Percentiles rank a stretch among this genome's conserved stretches.
Conservation (phyloP, 352 stramenopile species). For the Phytophthora crassamura region DNA sequence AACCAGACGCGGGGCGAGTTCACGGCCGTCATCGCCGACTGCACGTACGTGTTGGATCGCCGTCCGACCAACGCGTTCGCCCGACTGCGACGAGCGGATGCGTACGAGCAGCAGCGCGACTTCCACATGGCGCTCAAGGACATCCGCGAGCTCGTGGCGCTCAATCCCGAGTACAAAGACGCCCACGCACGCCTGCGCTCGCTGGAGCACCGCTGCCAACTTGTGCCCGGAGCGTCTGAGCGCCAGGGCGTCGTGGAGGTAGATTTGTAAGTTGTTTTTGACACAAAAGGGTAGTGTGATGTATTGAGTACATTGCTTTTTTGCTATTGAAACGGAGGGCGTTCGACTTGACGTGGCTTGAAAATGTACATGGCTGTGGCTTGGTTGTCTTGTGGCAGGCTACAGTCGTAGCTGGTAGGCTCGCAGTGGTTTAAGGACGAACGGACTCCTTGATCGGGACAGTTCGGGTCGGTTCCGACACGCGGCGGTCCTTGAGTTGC, state of each 20-base stretch:
- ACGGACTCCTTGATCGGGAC: constrained; percentile 13
- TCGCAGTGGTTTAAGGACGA: constrained; percentile 4
- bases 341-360: constrained; percentile 6
- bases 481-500: constrained; percentile 11
- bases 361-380: not conserved
- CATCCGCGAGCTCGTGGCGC: constrained; percentile 58
- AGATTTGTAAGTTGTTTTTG: constrained; percentile 22
- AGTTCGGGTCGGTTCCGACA: constrained; percentile 15
- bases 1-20: constrained; percentile 65
- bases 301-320: constrained; percentile 35
- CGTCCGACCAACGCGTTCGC: constrained; percentile 63
- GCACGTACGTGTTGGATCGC: constrained; percentile 56
- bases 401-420: too few species aligned
- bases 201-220: constrained; percentile 51
- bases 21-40: constrained; percentile 56
- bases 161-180: constrained; percentile 65
- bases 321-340: constrained; percentile 13
- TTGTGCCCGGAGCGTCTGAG: constrained; percentile 40
- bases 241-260: constrained; percentile 19
- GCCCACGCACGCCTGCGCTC: constrained; percentile 47
- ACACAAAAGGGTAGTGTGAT: constrained; percentile 22
- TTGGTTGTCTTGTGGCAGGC: not conserved
- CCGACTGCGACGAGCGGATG: constrained; percentile 56
- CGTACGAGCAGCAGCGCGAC: constrained; percentile 65
- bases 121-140: constrained; percentile 65